Conservation (phyloP, 2,329 filamentous ascomycete genomes). For the Mariannaea elegans region DNA sequence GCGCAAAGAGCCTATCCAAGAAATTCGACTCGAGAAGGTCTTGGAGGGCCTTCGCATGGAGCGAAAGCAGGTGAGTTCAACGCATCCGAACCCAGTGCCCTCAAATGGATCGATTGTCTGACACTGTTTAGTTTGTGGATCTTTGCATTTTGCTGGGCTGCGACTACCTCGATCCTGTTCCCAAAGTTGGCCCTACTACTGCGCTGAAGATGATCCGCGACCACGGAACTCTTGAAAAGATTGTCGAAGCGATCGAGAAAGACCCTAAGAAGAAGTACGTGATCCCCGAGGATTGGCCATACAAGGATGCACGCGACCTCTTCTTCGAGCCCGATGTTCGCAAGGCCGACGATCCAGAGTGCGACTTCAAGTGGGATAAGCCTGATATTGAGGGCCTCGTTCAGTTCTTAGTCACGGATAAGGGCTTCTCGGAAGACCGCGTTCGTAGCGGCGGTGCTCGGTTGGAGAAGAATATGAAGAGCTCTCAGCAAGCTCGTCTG, state of each 20-base stretch:
- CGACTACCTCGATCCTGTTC: conserved; percentile 96
- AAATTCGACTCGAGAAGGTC: conserved; percentile 88
- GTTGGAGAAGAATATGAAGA: conserved; percentile 90
- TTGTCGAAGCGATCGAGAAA: conserved; percentile 81
- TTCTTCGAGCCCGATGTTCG: conserved; percentile 94
- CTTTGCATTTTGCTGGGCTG: conserved; percentile 97
- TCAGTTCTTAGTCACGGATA: conserved; percentile 89
- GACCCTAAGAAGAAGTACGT: conserved; percentile 82
- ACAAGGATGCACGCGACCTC: conserved; percentile 86
- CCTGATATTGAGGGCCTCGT: conserved; percentile 91
- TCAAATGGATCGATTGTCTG: conserved; percentile 7
- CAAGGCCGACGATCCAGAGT: conserved; percentile 81
- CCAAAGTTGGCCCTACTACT: conserved; percentile 91
- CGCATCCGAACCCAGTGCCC: background rate
- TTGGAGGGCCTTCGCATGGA: conserved; percentile 91
- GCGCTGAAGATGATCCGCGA: conserved; percentile 95
- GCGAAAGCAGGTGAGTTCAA: conserved; percentile 72
- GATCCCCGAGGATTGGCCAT: conserved; percentile 97
- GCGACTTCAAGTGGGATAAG: conserved; percentile 97
- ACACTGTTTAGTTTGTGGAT: conserved; percentile 80
- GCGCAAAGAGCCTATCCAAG: conserved; percentile 95
- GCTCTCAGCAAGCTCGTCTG: conserved; percentile 86
- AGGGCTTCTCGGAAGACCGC: conserved; percentile 96
- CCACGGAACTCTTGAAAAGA: conserved; percentile 85
- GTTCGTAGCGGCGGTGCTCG: conserved; percentile 82